phyloP scores from a whole-genome alignment of 2,329 filamentous ascomycete species.

The Trichophyton equinum region DNA sequence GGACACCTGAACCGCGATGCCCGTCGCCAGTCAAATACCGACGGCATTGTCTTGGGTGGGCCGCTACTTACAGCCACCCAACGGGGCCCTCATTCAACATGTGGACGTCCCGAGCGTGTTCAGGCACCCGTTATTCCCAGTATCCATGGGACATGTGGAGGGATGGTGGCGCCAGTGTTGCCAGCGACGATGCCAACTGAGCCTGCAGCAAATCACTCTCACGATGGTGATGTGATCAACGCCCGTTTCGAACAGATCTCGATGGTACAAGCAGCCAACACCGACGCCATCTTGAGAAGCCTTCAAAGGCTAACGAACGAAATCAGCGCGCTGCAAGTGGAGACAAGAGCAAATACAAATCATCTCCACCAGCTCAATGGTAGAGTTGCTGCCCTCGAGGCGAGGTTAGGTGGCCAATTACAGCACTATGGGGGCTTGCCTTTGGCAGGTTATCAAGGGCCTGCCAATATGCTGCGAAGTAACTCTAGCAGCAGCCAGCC shows the following conservation, averaged over 20 bases:
- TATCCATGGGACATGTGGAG: slow-evolving; percentile 11
- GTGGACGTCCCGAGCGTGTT: slow-evolving; percentile 7
- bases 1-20: not conserved
- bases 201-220: not conserved
- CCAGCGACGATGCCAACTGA: not conserved
- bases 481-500: not conserved
- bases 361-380: slow-evolving; percentile 1
- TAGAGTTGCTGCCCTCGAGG: slow-evolving; percentile 3
- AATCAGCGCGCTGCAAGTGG: not conserved
- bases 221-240: not conserved
- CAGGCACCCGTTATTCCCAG: slow-evolving; percentile 6
- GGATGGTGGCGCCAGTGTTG: not conserved
- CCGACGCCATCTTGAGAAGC: not conserved
- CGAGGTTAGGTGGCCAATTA: not conserved
- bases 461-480: not conserved
- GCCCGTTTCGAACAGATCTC: not conserved
- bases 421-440: not conserved
- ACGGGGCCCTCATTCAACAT: slow-evolving; percentile 9
- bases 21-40: slow-evolving; percentile 8
- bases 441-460: not conserved
- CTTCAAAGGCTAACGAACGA: not conserved
- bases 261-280: not conserved
- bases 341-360: not conserved
- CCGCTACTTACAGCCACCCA: slow-evolving; percentile 9
- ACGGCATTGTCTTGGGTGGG: slow-evolving; percentile 13